Percentiles rank a stretch among this genome's conserved stretches.
phyloP scores from a whole-genome alignment of 805 yeast genomes.

The Peterozyma toletana region DNA sequence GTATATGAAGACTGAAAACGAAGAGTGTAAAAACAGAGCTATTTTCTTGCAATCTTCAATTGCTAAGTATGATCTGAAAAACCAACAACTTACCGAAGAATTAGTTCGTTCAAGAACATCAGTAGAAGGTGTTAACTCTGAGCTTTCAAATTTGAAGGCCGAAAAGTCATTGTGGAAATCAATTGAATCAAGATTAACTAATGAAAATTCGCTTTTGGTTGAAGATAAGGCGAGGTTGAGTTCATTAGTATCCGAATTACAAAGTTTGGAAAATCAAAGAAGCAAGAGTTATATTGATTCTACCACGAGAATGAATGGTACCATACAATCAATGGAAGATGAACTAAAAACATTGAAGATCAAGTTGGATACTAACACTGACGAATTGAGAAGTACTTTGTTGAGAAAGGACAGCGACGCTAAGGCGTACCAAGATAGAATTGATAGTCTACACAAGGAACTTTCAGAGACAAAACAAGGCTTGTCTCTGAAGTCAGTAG shows the following conservation, averaged over 20 bases:
- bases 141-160: constrained; percentile 39
- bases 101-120: constrained; percentile 43
- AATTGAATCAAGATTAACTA: constrained; percentile 40
- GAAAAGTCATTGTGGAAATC: constrained; percentile 47
- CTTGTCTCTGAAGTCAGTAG: constrained; percentile 30
- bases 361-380: constrained; percentile 35
- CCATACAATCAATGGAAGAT: constrained; percentile 40
- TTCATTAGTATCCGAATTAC: constrained; percentile 51
- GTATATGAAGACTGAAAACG: constrained; percentile 36
- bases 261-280: constrained; percentile 54
- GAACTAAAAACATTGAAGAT: constrained; percentile 37
- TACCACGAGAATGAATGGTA: constrained; percentile 38
- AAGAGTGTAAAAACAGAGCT: constrained; percentile 31
- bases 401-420: constrained; percentile 50
- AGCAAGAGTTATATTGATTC: constrained; percentile 43
- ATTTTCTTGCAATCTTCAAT: constrained; percentile 33
- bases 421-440: constrained; percentile 50
- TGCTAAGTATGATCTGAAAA: constrained; percentile 38
- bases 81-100: constrained; percentile 44
- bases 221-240: constrained; percentile 56
- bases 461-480: constrained; percentile 32
- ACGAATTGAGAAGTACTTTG: constrained; percentile 46
- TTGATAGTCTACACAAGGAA: constrained; percentile 45
- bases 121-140: constrained; percentile 35
- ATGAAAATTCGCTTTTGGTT: constrained; percentile 43